Evolutionary conservation across 306 rosid genomes (phyloP).

Genomic region (Cicer yamashitae): DNA sequence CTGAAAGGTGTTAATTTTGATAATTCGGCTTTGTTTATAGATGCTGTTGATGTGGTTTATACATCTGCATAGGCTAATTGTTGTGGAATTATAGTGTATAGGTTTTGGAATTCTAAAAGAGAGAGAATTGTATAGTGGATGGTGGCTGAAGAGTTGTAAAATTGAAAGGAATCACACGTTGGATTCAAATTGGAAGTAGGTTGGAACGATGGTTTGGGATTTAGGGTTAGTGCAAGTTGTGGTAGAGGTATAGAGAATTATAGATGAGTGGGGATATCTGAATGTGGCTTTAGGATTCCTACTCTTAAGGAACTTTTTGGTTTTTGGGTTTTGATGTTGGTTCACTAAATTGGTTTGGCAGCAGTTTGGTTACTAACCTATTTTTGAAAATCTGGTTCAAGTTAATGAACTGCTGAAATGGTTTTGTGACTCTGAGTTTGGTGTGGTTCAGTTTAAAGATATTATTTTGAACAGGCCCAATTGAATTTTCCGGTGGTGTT

Average conservation of each 20-base stretch:
- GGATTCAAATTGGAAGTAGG: background rate
- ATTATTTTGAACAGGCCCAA: background rate
- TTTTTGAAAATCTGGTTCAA: slow-evolving; percentile 2
- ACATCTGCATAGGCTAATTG: background rate
- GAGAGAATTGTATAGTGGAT: slow-evolving; percentile 10
- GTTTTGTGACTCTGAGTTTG: background rate
- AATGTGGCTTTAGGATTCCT: slow-evolving; percentile 6
- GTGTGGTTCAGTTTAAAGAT: background rate
- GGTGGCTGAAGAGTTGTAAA: background rate
- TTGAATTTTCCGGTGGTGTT: slow-evolving; percentile 15
- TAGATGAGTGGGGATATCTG: background rate
- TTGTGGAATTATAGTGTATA: background rate
- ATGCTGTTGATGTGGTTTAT: background rate
- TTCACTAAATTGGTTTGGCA: background rate
- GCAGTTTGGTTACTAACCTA: background rate
- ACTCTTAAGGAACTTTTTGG: background rate
- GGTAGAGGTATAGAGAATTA: background rate
- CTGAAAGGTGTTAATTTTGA: slow-evolving; percentile 11
- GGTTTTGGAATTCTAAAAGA: background rate
- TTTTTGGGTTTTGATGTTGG: background rate
- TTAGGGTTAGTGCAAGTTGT: background rate
- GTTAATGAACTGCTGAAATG: background rate
- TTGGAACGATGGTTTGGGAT: background rate
- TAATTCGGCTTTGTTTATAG: background rate
- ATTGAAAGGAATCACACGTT: background rate